These are phyloP conservation scores for Metschnikowia amazonensis DNA, from an alignment of 805 yeast species.

Conservation along the genomic window DNA sequence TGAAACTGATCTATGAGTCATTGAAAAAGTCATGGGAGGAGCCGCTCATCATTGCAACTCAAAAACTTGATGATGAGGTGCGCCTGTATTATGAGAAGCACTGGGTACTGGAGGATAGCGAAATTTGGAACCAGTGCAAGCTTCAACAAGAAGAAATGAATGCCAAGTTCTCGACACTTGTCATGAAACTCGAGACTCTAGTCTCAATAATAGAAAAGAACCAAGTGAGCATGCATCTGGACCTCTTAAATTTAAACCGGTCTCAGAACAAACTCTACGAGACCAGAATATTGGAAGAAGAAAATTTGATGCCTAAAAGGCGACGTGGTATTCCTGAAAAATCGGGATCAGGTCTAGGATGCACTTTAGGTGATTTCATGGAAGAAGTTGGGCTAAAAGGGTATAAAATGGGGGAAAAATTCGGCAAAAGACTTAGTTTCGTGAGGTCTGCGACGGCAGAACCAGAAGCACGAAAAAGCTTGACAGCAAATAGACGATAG, in stretches of 20 bases:
- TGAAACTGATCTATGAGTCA: background rate
- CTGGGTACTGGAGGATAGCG: slow-evolving; percentile 7
- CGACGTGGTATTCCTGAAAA: slow-evolving; percentile 21
- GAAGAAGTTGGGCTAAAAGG: slow-evolving; percentile 20
- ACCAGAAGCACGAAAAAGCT: background rate
- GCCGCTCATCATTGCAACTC: slow-evolving; percentile 12
- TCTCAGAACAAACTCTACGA: slow-evolving; percentile 4
- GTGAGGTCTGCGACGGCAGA: background rate
- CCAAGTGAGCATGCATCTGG: slow-evolving; percentile 32
- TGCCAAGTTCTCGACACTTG: slow-evolving; percentile 15
- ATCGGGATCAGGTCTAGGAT: slow-evolving; percentile 28
- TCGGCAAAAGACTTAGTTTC: slow-evolving; percentile 22
- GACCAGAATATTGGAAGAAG: background rate
- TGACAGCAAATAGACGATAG: background rate
- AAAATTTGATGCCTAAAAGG: background rate
- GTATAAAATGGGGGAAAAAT: slow-evolving; percentile 29
- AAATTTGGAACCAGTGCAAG: slow-evolving; percentile 13
- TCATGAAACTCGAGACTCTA: slow-evolving; percentile 15
- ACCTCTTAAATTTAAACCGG: slow-evolving; percentile 23
- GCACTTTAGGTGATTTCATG: slow-evolving; percentile 32
- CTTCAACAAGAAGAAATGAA: slow-evolving; percentile 18
- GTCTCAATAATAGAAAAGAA: slow-evolving; percentile 10
- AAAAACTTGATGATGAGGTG: slow-evolving; percentile 14
- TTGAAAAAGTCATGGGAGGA: slow-evolving; percentile 12
- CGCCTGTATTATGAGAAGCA: slow-evolving; percentile 16